phyloP scores from a whole-genome alignment of 306 rosid genomes.

The Cucurbita pepo region DNA sequence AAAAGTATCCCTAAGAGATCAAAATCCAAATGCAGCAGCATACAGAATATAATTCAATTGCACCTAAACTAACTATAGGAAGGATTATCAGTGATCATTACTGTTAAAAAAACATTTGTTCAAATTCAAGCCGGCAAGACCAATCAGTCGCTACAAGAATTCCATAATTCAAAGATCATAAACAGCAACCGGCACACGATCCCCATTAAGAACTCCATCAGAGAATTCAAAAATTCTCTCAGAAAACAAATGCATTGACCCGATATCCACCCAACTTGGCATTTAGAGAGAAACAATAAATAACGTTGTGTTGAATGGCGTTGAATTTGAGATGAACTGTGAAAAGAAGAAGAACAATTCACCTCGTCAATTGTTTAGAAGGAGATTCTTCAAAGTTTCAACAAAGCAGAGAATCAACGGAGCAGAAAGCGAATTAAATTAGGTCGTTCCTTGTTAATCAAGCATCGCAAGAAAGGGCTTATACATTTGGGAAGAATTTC shows the following conservation, averaged over 20 bases:
- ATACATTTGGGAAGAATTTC: background rate
- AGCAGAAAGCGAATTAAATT: background rate
- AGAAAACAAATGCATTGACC: background rate
- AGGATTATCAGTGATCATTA: background rate
- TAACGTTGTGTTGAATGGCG: background rate
- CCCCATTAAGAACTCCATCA: background rate
- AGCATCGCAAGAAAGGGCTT: background rate
- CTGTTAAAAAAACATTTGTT: background rate
- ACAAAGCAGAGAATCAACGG: background rate
- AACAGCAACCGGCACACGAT: background rate
- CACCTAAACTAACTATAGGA: background rate
- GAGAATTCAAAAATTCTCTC: background rate
- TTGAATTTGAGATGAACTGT: background rate
- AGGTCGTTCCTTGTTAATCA: background rate
- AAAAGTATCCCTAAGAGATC: background rate
- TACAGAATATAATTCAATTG: background rate
- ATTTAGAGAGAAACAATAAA: background rate
- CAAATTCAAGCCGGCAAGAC: background rate
- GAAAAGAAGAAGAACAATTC: background rate
- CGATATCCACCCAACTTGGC: background rate
- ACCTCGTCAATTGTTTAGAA: background rate
- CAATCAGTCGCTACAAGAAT: background rate
- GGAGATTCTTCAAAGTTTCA: background rate
- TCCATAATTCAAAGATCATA: background rate
- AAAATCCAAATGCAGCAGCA: background rate